Percentiles rank a stretch among this genome's conserved stretches.
Evolutionary conservation across 2,329 filamentous ascomycete species (phyloP).

Genomic region (Venturia aucupariae): DNA sequence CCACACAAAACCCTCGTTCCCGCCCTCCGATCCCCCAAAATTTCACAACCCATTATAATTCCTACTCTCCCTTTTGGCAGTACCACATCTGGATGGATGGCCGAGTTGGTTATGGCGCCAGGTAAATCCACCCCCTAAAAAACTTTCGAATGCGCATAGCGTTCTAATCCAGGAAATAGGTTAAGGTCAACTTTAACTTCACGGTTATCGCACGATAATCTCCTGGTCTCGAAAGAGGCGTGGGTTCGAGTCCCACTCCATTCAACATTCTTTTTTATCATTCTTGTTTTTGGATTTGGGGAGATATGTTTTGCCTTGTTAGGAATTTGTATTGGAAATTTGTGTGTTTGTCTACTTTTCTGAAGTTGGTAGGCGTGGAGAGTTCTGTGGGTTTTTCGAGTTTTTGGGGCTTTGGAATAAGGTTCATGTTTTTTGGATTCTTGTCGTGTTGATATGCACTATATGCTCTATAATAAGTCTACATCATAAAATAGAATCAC

Average conservation of each 20-base stretch:
- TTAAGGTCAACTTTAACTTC: neutral
- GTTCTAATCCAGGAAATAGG: neutral
- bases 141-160: neutral
- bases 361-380: neutral
- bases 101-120: slow-evolving; percentile 9
- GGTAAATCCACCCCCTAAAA: neutral
- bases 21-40: too few relatives aligned
- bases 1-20: too few relatives aligned
- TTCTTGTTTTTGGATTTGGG: neutral
- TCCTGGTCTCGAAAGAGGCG: slow-evolving; percentile 4
- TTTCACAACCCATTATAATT: too few relatives aligned
- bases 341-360: too few relatives aligned
- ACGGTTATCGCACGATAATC: neutral
- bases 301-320: too few relatives aligned
- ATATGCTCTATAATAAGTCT: too few relatives aligned
- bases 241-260: slow-evolving; percentile 9
- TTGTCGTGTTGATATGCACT: neutral
- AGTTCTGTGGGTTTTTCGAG: neutral
- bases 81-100: neutral
- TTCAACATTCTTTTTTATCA: neutral
- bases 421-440: neutral
- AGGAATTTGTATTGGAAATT: too few relatives aligned
- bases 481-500: too few relatives aligned
- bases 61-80: too few relatives aligned
- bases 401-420: too few relatives aligned